Evolutionary conservation across 306 rosid genomes (phyloP), one percentile per base, ranked within the genome.

Genomic region (Pyrus bretschneideri): DNA sequence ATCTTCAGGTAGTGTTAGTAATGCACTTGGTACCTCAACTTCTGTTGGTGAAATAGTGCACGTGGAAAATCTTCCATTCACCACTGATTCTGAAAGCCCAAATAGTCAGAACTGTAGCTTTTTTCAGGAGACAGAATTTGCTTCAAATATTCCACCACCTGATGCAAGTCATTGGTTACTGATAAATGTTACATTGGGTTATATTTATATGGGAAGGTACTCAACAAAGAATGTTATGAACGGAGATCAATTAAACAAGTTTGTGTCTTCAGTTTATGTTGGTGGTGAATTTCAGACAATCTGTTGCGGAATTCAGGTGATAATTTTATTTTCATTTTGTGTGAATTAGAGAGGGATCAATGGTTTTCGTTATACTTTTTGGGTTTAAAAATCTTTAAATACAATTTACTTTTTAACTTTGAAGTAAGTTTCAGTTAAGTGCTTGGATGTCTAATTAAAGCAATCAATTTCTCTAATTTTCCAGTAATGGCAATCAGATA

Each of bases 221-320:
- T 88, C 93, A 40, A 71, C 76, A 78, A 87, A 88, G 86, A 86
- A 87, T 76, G 85, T 71, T 78, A 79, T 94, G 75, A 67, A 85
- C 81, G 83, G 58, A 80, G 92, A 90, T 83, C 84, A 86, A 13
- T 65, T 40, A 71, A 84, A 81, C 81, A 88, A 86, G 82, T 81
- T 92, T 71, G 29, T 67, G 14, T 86, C 86, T 33, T 83, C 80
- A 18, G 80, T 90, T 83, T 90, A 88, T 80, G 65, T 94, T 71
- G 95, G 88, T 12, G 89, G 89, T 66, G 89, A 89, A 73, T 83
- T 92, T 84, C 88, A 66, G 81, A 72, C 35, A 60, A 77, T 89
- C 80, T 80, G 83, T 83, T 92, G 90, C 88, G 74, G 67, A 67
- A 86, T 87, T 76, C 89, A 92, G 98, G 98, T 94, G 81, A 89